phyloP scores from a whole-genome alignment of 2,329 filamentous ascomycete genomes.

The Fusarium neocosmosporiellum region DNA sequence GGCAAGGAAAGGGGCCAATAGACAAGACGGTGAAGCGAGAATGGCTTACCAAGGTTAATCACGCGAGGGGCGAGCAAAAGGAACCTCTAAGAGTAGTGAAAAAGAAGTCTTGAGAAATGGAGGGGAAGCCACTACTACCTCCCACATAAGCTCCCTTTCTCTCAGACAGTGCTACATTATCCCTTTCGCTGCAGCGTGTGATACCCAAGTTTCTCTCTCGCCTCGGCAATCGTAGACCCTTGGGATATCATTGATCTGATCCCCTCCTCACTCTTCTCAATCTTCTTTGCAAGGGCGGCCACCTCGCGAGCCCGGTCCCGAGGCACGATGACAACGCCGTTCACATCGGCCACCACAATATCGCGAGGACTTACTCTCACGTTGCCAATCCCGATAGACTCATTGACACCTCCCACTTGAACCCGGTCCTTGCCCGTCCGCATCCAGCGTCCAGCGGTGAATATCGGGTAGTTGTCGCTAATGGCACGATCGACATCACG shows the following conservation, averaged over 20 bases:
- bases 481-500: conserved; percentile 47
- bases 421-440: conserved; percentile 30
- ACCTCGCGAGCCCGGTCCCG: conserved; percentile 30
- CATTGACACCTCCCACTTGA: background rate
- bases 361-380: conserved; percentile 44
- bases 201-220: conserved; percentile 28
- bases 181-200: conserved; percentile 31
- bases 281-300: conserved; percentile 17
- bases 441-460: conserved; percentile 49
- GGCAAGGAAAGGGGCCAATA: too few species aligned
- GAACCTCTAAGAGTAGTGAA: background rate
- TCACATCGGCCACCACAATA: conserved; percentile 46
- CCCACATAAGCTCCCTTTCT: background rate
- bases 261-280: conserved; percentile 27
- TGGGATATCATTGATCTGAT: conserved; percentile 22
- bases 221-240: conserved; percentile 23
- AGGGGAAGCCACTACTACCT: background rate
- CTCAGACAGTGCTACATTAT: background rate
- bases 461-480: conserved; percentile 44
- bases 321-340: conserved; percentile 38
- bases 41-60: background rate
- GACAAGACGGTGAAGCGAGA: background rate
- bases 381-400: conserved; percentile 43
- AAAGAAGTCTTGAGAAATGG: background rate
- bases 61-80: background rate